Evolutionary conservation across 140 eudicot species (phyloP).

Genomic region (Oenanthe javanica): DNA sequence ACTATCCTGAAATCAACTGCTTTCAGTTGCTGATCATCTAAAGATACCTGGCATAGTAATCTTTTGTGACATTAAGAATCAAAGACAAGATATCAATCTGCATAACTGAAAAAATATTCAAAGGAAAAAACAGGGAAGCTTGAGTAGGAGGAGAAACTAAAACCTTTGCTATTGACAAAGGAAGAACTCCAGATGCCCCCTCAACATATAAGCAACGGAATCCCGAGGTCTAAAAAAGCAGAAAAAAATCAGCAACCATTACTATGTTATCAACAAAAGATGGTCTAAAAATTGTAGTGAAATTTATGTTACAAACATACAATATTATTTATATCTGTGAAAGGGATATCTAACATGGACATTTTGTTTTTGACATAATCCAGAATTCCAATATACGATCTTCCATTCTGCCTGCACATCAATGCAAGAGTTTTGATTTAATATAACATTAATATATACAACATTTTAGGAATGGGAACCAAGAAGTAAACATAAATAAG

Average conservation of each 20-base stretch:
- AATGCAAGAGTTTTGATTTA: constrained; percentile 5
- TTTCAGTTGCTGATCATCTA: constrained; percentile 62
- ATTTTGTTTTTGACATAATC: constrained; percentile 45
- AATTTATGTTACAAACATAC: constrained; percentile 32
- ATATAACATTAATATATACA: not conserved
- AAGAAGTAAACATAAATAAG: not conserved
- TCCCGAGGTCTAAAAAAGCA: constrained; percentile 52
- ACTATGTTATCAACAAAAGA: not conserved
- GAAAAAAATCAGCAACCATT: constrained; percentile 4
- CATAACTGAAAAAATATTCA: not conserved
- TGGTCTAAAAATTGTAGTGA: not conserved
- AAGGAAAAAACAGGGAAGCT: not conserved
- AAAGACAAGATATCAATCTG: not conserved
- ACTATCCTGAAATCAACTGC: constrained; percentile 56
- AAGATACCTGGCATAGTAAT: constrained; percentile 46
- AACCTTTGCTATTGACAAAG: constrained; percentile 90
- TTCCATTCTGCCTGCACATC: constrained; percentile 71
- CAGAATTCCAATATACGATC: constrained; percentile 68
- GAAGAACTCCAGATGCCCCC: constrained; percentile 89
- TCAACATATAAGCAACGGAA: constrained; percentile 53
- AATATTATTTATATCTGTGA: constrained; percentile 71
- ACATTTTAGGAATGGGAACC: not conserved
- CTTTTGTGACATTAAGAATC: not conserved
- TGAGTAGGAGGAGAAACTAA: not conserved
- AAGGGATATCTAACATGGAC: constrained; percentile 61